These are phyloP conservation scores for Gyrodon lividus DNA, from an alignment of 768 basidiomycete genomes.

Conservation along the genomic window DNA sequence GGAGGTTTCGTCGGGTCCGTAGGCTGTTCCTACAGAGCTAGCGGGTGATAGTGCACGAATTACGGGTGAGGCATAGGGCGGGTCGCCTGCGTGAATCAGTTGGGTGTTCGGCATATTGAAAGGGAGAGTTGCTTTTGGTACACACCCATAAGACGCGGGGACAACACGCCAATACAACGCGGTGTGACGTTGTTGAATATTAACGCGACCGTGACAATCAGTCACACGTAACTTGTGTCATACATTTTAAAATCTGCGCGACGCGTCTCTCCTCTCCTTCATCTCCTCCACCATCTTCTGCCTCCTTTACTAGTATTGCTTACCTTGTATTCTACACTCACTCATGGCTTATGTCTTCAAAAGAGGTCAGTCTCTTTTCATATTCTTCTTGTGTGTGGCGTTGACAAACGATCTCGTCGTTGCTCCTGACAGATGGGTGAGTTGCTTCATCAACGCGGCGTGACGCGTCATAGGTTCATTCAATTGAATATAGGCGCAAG, in stretches of 20 bases:
- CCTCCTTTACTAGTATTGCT: conserved; percentile 1
- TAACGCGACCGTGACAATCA: conserved; percentile 29
- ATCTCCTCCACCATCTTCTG: conserved; percentile 25
- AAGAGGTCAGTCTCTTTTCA: conserved; percentile 42
- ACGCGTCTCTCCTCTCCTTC: conserved; percentile 25
- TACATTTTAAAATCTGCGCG: conserved; percentile 30
- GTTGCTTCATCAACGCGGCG: conserved; percentile 8
- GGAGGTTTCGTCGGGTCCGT: conserved; percentile 45
- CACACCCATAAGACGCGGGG: too few relatives aligned
- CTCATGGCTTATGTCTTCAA: conserved; percentile 55
- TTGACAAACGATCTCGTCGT: conserved; percentile 9
- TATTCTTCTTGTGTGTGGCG: neutral
- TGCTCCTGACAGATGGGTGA: conserved; percentile 46
- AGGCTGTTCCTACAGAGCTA: conserved; percentile 47
- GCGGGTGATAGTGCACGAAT: conserved; percentile 47
- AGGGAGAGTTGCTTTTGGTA: neutral
- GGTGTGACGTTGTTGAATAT: conserved; percentile 37
- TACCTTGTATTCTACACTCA: conserved; percentile 7
- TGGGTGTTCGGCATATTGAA: conserved; percentile 29
- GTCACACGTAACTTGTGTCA: conserved; percentile 24
- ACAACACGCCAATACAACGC: conserved; percentile 20
- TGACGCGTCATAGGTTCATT: conserved; percentile 25
- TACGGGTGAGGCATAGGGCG: conserved; percentile 45
- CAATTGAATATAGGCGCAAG: conserved; percentile 56
- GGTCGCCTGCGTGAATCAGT: conserved; percentile 33